Percentiles rank a stretch among this genome's conserved stretches.
phyloP scores from a whole-genome alignment of 2,329 filamentous ascomycete genomes.

The Diplodia scrobiculata region DNA sequence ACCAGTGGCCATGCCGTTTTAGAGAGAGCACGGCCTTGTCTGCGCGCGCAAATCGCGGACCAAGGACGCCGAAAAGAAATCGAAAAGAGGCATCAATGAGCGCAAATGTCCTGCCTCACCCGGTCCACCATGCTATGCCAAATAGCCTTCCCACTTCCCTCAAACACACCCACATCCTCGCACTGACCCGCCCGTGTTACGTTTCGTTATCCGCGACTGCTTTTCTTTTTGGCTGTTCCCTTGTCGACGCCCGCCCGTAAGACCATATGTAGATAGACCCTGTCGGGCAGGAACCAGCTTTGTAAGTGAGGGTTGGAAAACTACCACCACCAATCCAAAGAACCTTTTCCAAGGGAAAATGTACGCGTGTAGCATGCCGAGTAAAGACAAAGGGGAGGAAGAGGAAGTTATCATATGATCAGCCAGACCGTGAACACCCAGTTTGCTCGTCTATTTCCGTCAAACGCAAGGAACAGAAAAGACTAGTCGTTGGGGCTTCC shows the following conservation, averaged over 20 bases:
- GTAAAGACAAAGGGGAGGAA: slow-evolving; percentile 1
- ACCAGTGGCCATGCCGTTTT: not conserved
- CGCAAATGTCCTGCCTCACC: not conserved
- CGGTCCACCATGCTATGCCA: not conserved
- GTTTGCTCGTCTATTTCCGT: slow-evolving; percentile 29
- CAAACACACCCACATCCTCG: not conserved
- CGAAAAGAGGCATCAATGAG: not conserved
- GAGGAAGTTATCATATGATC: slow-evolving; percentile 28
- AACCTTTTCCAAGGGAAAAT: slow-evolving; percentile 2
- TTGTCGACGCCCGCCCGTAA: not conserved
- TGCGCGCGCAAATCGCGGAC: not conserved
- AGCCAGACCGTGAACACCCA: slow-evolving; percentile 26
- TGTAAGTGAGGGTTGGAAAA: not conserved
- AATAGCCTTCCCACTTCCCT: too few relatives aligned
- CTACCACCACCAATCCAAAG: slow-evolving; percentile 19
- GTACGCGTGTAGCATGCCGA: slow-evolving; percentile 7
- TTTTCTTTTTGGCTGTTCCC: slow-evolving; percentile 6
- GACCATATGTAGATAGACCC: not conserved
- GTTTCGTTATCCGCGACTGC: slow-evolving; percentile 7
- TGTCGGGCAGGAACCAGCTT: not conserved
- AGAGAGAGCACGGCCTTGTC: not conserved
- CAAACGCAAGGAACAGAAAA: slow-evolving; percentile 18
- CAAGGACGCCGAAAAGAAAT: not conserved
- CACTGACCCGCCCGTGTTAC: not conserved
- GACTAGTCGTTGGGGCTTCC: slow-evolving; percentile 23